Conservation (phyloP, 129 eudicot genomes). For the Mikania micrantha region DNA sequence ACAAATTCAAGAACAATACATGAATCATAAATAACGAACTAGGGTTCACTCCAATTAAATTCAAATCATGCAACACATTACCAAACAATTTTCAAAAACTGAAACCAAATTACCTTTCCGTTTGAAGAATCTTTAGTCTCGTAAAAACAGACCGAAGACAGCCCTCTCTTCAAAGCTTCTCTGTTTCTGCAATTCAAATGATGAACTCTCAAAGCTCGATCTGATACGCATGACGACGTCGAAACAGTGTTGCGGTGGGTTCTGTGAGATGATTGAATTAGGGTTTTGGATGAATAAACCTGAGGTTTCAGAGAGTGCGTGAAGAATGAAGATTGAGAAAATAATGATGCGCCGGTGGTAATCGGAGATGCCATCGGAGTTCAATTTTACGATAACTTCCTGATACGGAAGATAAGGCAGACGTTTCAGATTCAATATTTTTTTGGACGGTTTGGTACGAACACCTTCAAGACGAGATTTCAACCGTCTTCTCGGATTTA, state of each 20-base stretch:
- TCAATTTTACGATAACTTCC: slow-evolving; percentile 15
- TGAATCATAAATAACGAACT: neutral
- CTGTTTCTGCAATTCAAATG: neutral
- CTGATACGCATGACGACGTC: slow-evolving; percentile 15
- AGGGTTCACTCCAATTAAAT: neutral
- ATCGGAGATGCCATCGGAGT: slow-evolving; percentile 25
- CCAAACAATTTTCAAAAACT: neutral
- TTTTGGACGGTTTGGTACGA: no score
- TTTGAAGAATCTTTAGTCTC: slow-evolving; percentile 18
- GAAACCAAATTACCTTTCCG: slow-evolving; percentile 18
- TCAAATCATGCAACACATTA: neutral
- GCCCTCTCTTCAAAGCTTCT: slow-evolving; percentile 20
- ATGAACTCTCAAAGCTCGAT: slow-evolving; percentile 14
- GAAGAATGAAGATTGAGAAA: slow-evolving; percentile 21
- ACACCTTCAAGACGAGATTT: no score
- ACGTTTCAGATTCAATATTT: no score
- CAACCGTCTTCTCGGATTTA: no score
- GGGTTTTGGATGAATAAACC: slow-evolving; percentile 17
- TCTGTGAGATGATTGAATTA: slow-evolving; percentile 12
- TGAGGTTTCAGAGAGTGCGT: slow-evolving; percentile 11
- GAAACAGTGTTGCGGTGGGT: neutral
- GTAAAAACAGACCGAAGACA: slow-evolving; percentile 30
- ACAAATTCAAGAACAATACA: neutral
- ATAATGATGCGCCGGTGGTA: slow-evolving; percentile 12
- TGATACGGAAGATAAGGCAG: slow-evolving; percentile 15